Conservation (phyloP, 139 green algal species). For the Chlamydomonas sp. region DNA sequence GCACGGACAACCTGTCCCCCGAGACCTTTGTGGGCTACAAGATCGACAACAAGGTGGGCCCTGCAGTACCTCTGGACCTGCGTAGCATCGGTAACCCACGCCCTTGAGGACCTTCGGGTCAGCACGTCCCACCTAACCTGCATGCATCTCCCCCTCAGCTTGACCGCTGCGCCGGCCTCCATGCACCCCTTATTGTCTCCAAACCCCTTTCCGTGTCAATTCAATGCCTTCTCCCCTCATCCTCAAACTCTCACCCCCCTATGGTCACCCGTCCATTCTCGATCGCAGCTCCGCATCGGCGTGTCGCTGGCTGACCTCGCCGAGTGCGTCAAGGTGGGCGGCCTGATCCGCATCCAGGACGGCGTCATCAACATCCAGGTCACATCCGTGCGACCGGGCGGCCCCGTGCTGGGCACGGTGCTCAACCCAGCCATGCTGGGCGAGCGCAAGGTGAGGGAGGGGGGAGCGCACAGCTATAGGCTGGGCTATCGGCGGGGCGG, state of each 20-base stretch:
- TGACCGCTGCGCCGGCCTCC: no score
- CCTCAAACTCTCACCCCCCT: no score
- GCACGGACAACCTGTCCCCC: conserved; percentile 41
- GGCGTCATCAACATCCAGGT: conserved; percentile 63
- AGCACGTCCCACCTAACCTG: no score
- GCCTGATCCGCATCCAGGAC: conserved; percentile 50
- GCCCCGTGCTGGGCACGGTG: conserved; percentile 20
- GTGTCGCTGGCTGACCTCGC: conserved; percentile 39
- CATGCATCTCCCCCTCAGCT: no score
- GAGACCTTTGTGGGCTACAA: conserved; percentile 36
- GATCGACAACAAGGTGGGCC: conserved; percentile 22
- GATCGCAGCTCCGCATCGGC: conserved; percentile 24
- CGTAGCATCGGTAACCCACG: no score
- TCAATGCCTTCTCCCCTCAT: no score
- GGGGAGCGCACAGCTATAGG: neutral
- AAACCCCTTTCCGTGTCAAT: no score
- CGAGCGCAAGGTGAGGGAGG: conserved; percentile 37
- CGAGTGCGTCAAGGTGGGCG: conserved; percentile 23
- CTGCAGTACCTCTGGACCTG: no score
- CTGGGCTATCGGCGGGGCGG: no score
- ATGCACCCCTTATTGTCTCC: no score
- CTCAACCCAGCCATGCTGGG: conserved; percentile 42
- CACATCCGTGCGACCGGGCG: conserved; percentile 18
- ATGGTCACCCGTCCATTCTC: neutral
- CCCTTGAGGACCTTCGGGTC: no score